A percentile compares a stretch with the other conserved stretches of the same genome.
phyloP scores from a whole-genome alignment of 495 filamentous ascomycete species.

The Neurospora sp. region DNA sequence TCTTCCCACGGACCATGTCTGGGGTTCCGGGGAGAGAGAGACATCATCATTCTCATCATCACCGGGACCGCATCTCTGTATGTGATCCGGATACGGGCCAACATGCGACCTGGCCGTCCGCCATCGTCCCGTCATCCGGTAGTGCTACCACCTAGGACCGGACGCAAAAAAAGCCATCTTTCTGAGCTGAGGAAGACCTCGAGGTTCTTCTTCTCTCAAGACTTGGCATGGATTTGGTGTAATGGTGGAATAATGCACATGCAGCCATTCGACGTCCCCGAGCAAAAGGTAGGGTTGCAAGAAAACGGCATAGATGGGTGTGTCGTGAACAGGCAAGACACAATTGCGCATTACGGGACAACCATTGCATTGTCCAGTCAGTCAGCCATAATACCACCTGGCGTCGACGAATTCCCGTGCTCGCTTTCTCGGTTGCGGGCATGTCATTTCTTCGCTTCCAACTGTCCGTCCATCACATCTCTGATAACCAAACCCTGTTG shows the following conservation, averaged over 20 bases:
- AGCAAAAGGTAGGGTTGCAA: neutral
- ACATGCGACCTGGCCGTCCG: neutral
- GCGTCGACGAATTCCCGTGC: neutral
- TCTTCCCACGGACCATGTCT: neutral
- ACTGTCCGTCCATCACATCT: neutral
- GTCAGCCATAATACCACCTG: neutral
- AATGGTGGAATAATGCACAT: neutral
- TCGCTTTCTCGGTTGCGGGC: neutral
- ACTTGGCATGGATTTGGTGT: neutral
- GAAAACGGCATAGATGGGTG: neutral
- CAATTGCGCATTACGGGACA: neutral
- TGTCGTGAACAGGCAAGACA: neutral
- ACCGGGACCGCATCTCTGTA: neutral
- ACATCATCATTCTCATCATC: neutral
- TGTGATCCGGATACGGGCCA: neutral
- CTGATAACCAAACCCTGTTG: neutral
- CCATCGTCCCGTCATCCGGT: neutral
- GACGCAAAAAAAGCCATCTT: neutral
- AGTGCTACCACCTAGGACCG: neutral
- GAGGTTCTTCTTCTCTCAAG: neutral
- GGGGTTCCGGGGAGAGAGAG: neutral
- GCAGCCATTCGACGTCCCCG: neutral
- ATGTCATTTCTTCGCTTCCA: neutral
- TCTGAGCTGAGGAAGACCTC: too few relatives aligned
- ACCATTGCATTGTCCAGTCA: neutral